phyloP scores from a whole-genome alignment of 176 grass and related monocot species.

The Cenchrus purpureus region DNA sequence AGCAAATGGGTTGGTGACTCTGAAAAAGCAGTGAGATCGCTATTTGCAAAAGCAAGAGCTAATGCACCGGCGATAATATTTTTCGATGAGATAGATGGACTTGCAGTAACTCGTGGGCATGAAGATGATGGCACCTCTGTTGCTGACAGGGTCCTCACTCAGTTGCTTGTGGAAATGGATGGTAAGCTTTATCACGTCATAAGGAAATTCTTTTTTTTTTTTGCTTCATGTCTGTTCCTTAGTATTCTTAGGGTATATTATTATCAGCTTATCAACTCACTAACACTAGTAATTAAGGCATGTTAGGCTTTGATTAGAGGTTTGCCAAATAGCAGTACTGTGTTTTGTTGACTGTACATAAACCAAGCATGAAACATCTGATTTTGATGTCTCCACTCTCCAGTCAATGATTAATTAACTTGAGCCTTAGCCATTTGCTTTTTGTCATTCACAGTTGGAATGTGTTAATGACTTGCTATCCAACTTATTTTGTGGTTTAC shows the following conservation, averaged over 20 bases:
- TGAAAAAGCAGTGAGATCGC: constrained; percentile 80
- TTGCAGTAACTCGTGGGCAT: constrained; percentile 74
- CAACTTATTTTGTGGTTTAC: neutral
- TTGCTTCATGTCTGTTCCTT: neutral
- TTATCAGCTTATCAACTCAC: neutral
- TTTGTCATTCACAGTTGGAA: constrained; percentile 4
- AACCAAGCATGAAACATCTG: no score
- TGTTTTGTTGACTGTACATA: no score
- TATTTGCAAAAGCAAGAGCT: constrained; percentile 80
- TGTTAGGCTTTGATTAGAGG: neutral
- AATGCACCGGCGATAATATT: constrained; percentile 96
- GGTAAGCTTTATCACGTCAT: constrained; percentile 53
- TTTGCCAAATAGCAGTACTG: neutral
- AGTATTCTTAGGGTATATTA: neutral
- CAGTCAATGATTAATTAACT: no score
- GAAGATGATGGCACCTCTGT: constrained; percentile 76
- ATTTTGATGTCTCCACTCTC: no score
- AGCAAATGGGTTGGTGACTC: constrained; percentile 99
- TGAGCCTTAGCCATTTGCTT: neutral
- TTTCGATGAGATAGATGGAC: constrained; percentile 98
- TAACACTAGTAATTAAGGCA: neutral
- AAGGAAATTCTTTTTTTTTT: neutral
- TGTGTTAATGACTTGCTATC: neutral
- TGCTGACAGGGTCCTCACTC: constrained; percentile 79
- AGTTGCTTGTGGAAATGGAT: constrained; percentile 96